Percentiles rank a stretch among this genome's conserved stretches.
These are phyloP conservation scores for Carex sylvatica DNA, from an alignment of 202 grass and related monocot species.

Conservation along the genomic window DNA sequence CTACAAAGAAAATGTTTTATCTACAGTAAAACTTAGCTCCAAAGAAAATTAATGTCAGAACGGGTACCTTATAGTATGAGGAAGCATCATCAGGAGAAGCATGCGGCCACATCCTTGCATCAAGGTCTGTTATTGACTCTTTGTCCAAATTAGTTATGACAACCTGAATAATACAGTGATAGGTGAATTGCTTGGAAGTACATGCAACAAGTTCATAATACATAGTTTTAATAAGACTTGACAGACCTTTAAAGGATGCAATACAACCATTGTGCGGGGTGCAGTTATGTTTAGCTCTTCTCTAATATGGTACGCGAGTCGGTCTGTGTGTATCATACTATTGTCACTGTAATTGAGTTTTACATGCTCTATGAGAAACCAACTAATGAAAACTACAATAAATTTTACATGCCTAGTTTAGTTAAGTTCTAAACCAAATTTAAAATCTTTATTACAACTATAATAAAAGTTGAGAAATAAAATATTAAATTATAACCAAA, in stretches of 20 bases:
- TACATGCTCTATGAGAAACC: neutral
- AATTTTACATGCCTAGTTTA: neutral
- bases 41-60: slow-evolving; percentile 13
- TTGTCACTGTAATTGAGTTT: slow-evolving; percentile 69
- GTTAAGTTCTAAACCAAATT: neutral
- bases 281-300: slow-evolving; percentile 93
- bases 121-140: slow-evolving; percentile 62
- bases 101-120: slow-evolving; percentile 91
- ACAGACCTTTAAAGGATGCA: slow-evolving; percentile 82
- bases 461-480: neutral
- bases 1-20: slow-evolving; percentile 34
- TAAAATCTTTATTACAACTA: neutral
- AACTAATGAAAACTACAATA: neutral
- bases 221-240: neutral
- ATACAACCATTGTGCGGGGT: slow-evolving; percentile 66
- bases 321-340: slow-evolving; percentile 69
- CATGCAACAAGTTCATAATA: slow-evolving; percentile 4
- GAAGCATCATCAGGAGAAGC: slow-evolving; percentile 64
- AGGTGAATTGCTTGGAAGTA: neutral
- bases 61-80: slow-evolving; percentile 70
- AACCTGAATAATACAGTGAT: slow-evolving; percentile 41
- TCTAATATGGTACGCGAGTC: slow-evolving; percentile 86
- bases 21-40: neutral
- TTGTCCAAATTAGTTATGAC: slow-evolving; percentile 89
- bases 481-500: neutral